Conservation (phyloP, 2,329 filamentous ascomycete genomes). For the Cladosporium sphaerospermum region DNA sequence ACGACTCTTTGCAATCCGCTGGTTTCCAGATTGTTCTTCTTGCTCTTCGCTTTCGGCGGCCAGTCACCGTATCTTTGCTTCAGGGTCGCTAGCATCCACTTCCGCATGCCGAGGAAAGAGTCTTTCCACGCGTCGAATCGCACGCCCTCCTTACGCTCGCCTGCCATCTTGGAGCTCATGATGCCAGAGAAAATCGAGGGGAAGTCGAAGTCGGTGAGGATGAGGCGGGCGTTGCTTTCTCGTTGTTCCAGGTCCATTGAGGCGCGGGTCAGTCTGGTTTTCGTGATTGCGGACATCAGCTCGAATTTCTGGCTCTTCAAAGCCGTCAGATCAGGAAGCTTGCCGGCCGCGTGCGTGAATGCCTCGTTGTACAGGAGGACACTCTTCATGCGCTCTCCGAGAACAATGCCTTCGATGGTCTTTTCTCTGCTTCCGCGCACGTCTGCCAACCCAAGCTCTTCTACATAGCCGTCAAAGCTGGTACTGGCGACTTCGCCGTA, state of each 20-base stretch:
- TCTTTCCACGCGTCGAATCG: conserved; percentile 79
- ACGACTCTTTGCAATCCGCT: conserved; percentile 81
- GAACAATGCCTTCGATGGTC: conserved; percentile 80
- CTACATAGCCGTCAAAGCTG: conserved; percentile 68
- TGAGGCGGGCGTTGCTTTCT: conserved; percentile 61
- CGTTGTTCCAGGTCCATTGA: conserved; percentile 72
- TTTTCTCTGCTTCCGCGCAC: conserved; percentile 78
- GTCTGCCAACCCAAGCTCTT: conserved; percentile 71
- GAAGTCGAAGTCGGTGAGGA: conserved; percentile 85
- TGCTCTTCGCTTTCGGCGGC: conserved; percentile 86
- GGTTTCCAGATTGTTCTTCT: conserved; percentile 84
- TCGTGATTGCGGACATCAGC: conserved; percentile 64
- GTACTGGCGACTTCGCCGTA: conserved; percentile 56
- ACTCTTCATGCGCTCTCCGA: conserved; percentile 81
- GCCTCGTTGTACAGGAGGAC: conserved; percentile 81
- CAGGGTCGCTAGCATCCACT: conserved; percentile 66
- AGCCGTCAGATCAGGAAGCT: conserved; percentile 66
- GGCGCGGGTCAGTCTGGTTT: conserved; percentile 74
- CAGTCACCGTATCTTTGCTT: conserved; percentile 64
- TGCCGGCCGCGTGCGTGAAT: conserved; percentile 85
- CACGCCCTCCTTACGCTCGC: conserved; percentile 66
- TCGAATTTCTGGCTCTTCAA: conserved; percentile 63
- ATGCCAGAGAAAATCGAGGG: conserved; percentile 82
- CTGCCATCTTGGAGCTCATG: conserved; percentile 72
- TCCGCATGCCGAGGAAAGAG: conserved; percentile 67